phyloP scores from a whole-genome alignment of 352 stramenopile genomes.

The Pythium myriotylum region DNA sequence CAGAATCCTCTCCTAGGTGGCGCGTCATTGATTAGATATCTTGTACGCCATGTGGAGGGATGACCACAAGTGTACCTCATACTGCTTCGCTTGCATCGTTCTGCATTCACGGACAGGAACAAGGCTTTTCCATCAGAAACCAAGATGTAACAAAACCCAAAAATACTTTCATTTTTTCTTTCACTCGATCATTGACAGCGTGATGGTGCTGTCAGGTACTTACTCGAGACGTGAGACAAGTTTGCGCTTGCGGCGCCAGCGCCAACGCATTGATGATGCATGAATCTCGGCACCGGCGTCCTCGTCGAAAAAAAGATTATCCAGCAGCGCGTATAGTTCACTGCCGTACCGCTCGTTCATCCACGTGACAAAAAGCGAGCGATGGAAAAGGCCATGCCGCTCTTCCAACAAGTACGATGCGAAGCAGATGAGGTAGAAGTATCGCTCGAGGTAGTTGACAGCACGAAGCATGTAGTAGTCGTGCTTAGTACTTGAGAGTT shows the following conservation, averaged over 20 bases:
- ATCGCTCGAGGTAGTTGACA: constrained; percentile 89
- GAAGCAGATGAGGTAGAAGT: constrained; percentile 91
- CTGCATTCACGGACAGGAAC: no score
- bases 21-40: neutral
- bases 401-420: constrained; percentile 85
- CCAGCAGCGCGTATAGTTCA: constrained; percentile 81
- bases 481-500: constrained; percentile 64
- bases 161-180: no score
- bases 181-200: no score
- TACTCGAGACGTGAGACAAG: constrained; percentile 76
- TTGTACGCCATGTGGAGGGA: no score
- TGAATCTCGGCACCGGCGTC: constrained; percentile 78
- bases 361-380: constrained; percentile 74
- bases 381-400: constrained; percentile 49
- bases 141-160: no score
- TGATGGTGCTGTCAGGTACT: no score
- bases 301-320: constrained; percentile 88
- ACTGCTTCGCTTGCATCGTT: constrained; percentile 71
- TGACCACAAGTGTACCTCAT: constrained; percentile 4
- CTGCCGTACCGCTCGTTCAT: constrained; percentile 86
- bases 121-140: no score
- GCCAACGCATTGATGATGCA: constrained; percentile 85
- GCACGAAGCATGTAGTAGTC: constrained; percentile 84
- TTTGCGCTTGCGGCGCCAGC: constrained; percentile 87
- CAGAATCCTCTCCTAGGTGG: constrained; percentile 61